These are phyloP conservation scores for Polyporus tsugae DNA, from an alignment of 1,284 basidiomycete species.

Conservation along the genomic window DNA sequence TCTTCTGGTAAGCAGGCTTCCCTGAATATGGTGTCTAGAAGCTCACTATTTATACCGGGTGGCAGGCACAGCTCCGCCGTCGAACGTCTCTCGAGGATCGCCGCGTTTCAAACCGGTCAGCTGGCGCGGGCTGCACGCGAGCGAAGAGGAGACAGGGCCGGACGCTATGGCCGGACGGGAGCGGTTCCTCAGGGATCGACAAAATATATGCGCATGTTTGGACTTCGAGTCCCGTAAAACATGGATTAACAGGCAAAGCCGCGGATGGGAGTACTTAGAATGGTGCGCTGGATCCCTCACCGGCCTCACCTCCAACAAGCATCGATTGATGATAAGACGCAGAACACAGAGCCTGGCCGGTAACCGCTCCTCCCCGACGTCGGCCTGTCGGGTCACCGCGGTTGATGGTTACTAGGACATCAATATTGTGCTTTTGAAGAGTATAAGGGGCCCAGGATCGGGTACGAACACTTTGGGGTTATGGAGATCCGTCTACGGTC, in stretches of 20 bases:
- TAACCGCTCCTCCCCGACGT: constrained; percentile 62
- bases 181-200: constrained; percentile 57
- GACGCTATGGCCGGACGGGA: constrained; percentile 41
- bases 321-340: constrained; percentile 41
- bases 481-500: constrained; percentile 45
- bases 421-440: no score
- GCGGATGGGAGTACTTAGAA: no score
- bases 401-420: no score
- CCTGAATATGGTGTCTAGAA: neutral
- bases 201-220: constrained; percentile 60
- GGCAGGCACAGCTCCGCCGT: constrained; percentile 48
- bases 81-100: constrained; percentile 34
- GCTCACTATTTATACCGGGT: constrained; percentile 42
- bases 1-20: neutral
- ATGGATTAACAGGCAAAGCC: constrained; percentile 18
- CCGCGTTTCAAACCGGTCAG: constrained; percentile 39
- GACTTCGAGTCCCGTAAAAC: constrained; percentile 29
- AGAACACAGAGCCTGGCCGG: no score
- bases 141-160: constrained; percentile 29
- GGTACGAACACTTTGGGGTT: no score
- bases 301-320: no score
- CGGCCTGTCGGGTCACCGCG: constrained; percentile 55
- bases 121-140: constrained; percentile 40
- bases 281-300: no score
- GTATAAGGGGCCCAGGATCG: neutral